Evolutionary conservation across 495 filamentous ascomycete genomes (phyloP), one percentile per base, ranked within the genome.

Genomic region (Venustampulla echinocandica): DNA sequence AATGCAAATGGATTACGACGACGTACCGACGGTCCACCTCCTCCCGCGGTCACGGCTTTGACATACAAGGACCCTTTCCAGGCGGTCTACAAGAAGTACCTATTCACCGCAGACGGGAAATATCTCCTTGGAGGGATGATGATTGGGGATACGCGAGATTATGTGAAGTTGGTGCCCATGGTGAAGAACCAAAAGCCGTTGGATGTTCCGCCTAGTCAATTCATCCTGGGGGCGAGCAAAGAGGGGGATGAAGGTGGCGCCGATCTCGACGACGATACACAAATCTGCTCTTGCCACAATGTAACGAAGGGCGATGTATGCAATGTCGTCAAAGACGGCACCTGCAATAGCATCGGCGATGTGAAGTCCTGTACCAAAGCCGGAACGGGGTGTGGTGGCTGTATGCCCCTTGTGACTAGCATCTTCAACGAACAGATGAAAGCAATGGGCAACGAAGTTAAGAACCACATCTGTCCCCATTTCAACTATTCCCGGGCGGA

Each of bases 51-150:
- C 37, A 95, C 95, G 63, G 84, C 90, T 0, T 67, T 97, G 47
- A 88, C 82, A 0, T 97, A 95, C 64, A 92, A 85, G 49, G 90
- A 97, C 63, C 90, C 90, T 0, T 95, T 97, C 60, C 75, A 80
- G 48, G 82, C 87, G n/a, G 79, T 95, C 1, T 97, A 97, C 64
- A 95, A 97, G 65, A 97, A 97, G 63, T 97, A 89, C 63, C 66
- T 97, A 5, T 95, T 95, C 55, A 94, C 90, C 1, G 63, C 82
- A 59, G 90, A 97, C 59, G 90, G 90, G 18, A 94, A 95, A 59
- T 92, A 87, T 61, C 69, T 97, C 2, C 77, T 97, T 5, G 90
- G 90, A 14, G 90, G 90, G 2, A 97, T 97, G 90, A 95, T 97
- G 85, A 95, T 97, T 47, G 90, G 90, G 27, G 90, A 97, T 63